Evolutionary conservation across 495 filamentous ascomycete genomes (phyloP), one percentile per base, ranked within the genome.

Genomic region (Penicillium turbatum): DNA sequence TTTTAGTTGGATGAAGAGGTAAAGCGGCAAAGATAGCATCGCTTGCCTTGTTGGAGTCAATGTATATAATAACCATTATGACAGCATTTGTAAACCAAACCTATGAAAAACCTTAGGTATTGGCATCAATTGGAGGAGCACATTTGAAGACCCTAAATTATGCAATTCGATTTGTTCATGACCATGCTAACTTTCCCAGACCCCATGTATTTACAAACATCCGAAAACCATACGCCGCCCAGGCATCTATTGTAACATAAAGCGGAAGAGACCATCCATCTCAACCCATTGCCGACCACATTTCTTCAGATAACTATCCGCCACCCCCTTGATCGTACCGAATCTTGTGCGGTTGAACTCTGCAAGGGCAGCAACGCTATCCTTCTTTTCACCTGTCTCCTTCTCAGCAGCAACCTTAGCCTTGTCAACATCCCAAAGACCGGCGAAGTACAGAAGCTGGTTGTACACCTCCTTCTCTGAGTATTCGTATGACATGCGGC

Each of bases 281-380:
- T 88, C 88, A 49, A 98, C 93, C 90, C 90, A 97, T 71, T 88
- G 87, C 66, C 91, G 77, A 31, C 95, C 93, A 76, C 90, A 96
- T 77, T 90, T 93, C 65, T 89, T 89, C 69, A 98, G 69, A 73
- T 97, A 95, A 64, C 70, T 84, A 54, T 90, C 89, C 10, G 95
- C 90, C n/a, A 88, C 84, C 1, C 77, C 80, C 72, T 80, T 85
- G 41, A 91, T 73, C 7, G 87, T 89, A 15, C 62, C 81, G 66
- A 97, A 97, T 61, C 90, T 70, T 31, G 73, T 75, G 29, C 86
- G 74, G 67, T 97, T 97, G 66, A 87, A 82, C 63, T 88, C 87
- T 26, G 82, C 89, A 58, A 97, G 77, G 31, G 84, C 84, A 11
- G 77, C 69, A 29, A 88, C 63, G 57, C 77, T 85, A 56, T 92